These are phyloP conservation scores for Nakaseomyces glabratus DNA, from an alignment of 1,139 yeast genomes.

Conservation along the genomic window DNA sequence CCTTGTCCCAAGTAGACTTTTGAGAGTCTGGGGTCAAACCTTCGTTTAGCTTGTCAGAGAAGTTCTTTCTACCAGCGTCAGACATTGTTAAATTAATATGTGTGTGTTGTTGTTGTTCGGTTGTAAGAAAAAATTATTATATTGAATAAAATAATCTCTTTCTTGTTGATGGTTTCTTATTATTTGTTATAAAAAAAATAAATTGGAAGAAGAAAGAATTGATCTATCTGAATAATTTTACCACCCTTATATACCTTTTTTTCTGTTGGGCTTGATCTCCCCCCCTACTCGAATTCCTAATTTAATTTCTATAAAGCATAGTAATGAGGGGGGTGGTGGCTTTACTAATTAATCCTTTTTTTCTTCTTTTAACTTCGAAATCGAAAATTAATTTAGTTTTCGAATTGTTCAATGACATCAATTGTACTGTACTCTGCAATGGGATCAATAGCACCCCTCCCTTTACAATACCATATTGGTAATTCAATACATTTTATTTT, in stretches of 20 bases:
- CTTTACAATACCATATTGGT: too few species aligned
- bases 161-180: constrained; percentile 4
- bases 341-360: too few species aligned
- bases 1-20: constrained; percentile 55
- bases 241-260: constrained; percentile 7
- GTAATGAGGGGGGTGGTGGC: too few species aligned
- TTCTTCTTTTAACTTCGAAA: too few species aligned
- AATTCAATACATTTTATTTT: too few species aligned
- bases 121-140: not conserved
- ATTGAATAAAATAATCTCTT: not conserved
- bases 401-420: too few species aligned
- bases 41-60: constrained; percentile 61
- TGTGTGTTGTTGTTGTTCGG: constrained; percentile 8
- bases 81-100: constrained; percentile 39
- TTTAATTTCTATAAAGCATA: too few species aligned
- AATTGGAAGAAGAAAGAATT: not conserved
- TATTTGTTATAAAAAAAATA: not conserved
- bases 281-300: not conserved
- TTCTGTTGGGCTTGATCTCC: not conserved
- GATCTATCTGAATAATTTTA: not conserved
- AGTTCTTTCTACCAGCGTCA: constrained; percentile 69
- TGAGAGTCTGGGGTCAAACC: constrained; percentile 62
- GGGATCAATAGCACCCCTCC: too few species aligned
- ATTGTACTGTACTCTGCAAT: too few species aligned
- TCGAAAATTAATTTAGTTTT: too few species aligned